Percentiles rank a stretch among this genome's conserved stretches.
These are phyloP conservation scores for Chlorella sp. DNA, from an alignment of 139 green algal species.

Conservation along the genomic window DNA sequence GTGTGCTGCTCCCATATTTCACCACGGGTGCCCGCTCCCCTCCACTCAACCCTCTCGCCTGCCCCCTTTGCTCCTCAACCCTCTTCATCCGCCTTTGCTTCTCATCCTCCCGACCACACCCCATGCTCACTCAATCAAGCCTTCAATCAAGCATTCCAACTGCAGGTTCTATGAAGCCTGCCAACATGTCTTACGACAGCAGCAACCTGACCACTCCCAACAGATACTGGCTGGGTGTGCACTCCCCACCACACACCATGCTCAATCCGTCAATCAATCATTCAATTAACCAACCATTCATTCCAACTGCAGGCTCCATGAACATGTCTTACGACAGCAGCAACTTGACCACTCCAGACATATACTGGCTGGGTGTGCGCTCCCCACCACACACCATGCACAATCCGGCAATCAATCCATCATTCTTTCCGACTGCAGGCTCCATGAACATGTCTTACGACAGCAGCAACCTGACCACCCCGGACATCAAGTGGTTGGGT, in stretches of 20 bases:
- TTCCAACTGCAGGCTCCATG: constrained; percentile 65
- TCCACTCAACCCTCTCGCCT: too few species aligned
- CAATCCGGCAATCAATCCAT: too few species aligned
- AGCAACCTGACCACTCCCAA: constrained; percentile 94
- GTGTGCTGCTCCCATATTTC: too few species aligned
- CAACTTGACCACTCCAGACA: constrained; percentile 94
- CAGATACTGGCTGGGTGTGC: constrained; percentile 93
- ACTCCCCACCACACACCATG: too few species aligned
- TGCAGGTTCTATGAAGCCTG: constrained; percentile 81
- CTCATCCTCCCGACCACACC: too few species aligned
- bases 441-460: constrained; percentile 94
- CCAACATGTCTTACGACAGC: constrained; percentile 91
- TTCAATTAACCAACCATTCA: too few species aligned
- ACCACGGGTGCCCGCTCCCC: too few species aligned
- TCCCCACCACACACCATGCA: too few species aligned
- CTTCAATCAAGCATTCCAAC: neutral
- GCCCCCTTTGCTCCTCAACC: neutral
- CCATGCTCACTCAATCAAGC: too few species aligned
- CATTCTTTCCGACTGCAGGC: constrained; percentile 32
- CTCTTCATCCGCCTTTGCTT: neutral
- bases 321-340: constrained; percentile 91
- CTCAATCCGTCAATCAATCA: too few species aligned
- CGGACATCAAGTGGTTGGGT: constrained; percentile 93
- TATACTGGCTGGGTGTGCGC: constrained; percentile 93
- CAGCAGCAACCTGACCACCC: constrained; percentile 92